Base-by-base conservation (phyloP, 306 rosid species). In the Glycine latifolia region DNA sequence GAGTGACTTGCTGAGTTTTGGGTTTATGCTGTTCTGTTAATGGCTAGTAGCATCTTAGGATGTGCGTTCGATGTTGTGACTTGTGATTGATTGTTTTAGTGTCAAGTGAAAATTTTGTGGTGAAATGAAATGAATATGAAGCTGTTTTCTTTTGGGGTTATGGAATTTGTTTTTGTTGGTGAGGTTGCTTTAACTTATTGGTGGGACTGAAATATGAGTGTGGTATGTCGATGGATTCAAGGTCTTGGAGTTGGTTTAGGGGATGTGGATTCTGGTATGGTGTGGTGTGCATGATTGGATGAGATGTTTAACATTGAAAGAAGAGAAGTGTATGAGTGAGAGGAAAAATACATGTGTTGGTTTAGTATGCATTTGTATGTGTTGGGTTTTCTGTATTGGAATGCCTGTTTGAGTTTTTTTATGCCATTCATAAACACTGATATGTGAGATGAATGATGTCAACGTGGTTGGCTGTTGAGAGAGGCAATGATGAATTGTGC, bases 291-390 rank as follows among this genome's bases (percentile, higher is more conserved):
- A 5, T 47, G 50, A 49, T 35, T 33, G 81, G 13, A 35, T 43
- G 11, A 39, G 35, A 69, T 77, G 44, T 46, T 77, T 60, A 53
- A 54, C 78, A 47, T 55, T 52, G 5, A 55, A 55, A 66, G 85
- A 44, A 20, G 59, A 59, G 33, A 37, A 26, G 59, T 17, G 54
- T 56, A 5, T 54, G 14, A 16, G 7, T 41, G 52, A n/a, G 26
- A 44, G 73, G 48, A 73, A 52, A 43, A 31, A 65, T 7, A 20
- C 44, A 67, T 15, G 43, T 46, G 10, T 47, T 50, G 16, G 35
- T n/a, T 2, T 79, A 46, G 35, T 69, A 15, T 55, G 77, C 77
- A 54, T 20, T 8, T 77, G 50, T 77, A 5, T 65, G 17, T 55
- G 35, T 55, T 68, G 69, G 8, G 49, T 77, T 15, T 63, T 65